These are phyloP conservation scores for Phoenix roebelenii DNA, from an alignment of 176 grass and related monocot genomes.

Conservation along the genomic window DNA sequence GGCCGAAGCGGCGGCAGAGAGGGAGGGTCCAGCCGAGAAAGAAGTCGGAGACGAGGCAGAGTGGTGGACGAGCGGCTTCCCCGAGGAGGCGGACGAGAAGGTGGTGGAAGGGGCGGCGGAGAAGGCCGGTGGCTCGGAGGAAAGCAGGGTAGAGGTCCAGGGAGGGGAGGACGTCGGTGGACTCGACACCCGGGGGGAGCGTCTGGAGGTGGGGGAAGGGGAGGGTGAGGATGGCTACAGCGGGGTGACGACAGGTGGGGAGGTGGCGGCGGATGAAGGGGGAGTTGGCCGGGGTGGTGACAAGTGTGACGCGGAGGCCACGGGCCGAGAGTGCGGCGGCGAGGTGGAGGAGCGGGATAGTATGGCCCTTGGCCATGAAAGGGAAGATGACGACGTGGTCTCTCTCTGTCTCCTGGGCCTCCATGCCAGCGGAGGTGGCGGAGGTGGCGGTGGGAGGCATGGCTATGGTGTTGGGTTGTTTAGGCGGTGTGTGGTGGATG, in stretches of 20 bases:
- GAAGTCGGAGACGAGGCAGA: conserved; percentile 50
- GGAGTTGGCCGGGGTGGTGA: conserved; percentile 45
- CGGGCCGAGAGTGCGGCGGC: conserved; percentile 27
- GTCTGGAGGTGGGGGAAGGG: conserved; percentile 30
- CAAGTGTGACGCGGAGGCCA: conserved; percentile 30
- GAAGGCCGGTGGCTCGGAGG: conserved; percentile 43
- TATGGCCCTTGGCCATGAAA: conserved; percentile 81
- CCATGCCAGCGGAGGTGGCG: not conserved
- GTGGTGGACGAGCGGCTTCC: conserved; percentile 1
- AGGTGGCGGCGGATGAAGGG: conserved; percentile 28
- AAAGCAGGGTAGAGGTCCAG: conserved; percentile 42
- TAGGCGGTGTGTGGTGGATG: too few relatives aligned
- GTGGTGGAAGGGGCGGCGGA: conserved; percentile 25
- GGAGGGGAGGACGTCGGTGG: conserved; percentile 36
- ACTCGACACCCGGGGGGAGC: conserved; percentile 33
- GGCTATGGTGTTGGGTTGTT: too few relatives aligned
- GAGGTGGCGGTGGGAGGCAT: too few relatives aligned
- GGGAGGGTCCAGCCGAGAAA: conserved; percentile 43
- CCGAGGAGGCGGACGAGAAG: conserved; percentile 28
- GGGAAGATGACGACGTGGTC: conserved; percentile 58
- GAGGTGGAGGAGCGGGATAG: conserved; percentile 51
- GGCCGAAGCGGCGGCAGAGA: conserved; percentile 1
- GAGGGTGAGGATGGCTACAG: conserved; percentile 24
- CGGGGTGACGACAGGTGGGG: conserved; percentile 1
- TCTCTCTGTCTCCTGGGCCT: not conserved